Conservation (phyloP, 2,329 filamentous ascomycete species). For the Hypoxylon sp. region DNA sequence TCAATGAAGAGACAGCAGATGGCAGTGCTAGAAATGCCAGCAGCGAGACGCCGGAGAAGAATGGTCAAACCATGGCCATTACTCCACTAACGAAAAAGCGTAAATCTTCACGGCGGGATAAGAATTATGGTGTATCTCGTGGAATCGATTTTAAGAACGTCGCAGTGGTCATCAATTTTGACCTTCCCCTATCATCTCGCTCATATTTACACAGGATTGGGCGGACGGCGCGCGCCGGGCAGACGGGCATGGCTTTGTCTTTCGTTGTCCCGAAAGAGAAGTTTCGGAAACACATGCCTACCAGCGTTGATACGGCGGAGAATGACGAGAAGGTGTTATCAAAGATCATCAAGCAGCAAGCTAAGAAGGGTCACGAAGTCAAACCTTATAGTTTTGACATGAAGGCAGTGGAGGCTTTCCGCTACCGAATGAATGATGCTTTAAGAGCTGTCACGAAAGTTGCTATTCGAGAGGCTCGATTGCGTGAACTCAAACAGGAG, state of each 20-base stretch:
- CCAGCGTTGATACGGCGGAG: constrained; percentile 79
- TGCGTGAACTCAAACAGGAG: constrained; percentile 89
- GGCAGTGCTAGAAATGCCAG: constrained; percentile 65
- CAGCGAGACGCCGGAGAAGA: constrained; percentile 55
- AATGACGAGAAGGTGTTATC: constrained; percentile 88
- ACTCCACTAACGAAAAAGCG: constrained; percentile 71
- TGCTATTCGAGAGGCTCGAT: constrained; percentile 89
- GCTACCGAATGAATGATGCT: constrained; percentile 95
- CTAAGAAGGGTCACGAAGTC: constrained; percentile 82
- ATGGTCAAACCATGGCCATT: constrained; percentile 51
- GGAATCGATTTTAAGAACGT: constrained; percentile 98
- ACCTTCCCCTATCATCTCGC: constrained; percentile 87
- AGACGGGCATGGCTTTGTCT: constrained; percentile 94
- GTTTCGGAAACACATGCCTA: constrained; percentile 92
- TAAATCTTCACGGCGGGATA: constrained; percentile 76
- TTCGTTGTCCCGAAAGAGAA: constrained; percentile 88
- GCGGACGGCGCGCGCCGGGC: constrained; percentile 90
- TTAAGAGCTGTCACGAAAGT: constrained; percentile 90
- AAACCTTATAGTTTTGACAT: constrained; percentile 96
- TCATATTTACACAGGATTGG: constrained; percentile 98
- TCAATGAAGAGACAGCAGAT: constrained; percentile 53
- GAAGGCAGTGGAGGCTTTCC: constrained; percentile 92
- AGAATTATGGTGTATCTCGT: constrained; percentile 94
- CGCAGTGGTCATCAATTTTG: constrained; percentile 95
- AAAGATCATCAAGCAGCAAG: constrained; percentile 84